Base-by-base conservation (phyloP, 345 rosid genomes). In the Gossypium bickii region DNA sequence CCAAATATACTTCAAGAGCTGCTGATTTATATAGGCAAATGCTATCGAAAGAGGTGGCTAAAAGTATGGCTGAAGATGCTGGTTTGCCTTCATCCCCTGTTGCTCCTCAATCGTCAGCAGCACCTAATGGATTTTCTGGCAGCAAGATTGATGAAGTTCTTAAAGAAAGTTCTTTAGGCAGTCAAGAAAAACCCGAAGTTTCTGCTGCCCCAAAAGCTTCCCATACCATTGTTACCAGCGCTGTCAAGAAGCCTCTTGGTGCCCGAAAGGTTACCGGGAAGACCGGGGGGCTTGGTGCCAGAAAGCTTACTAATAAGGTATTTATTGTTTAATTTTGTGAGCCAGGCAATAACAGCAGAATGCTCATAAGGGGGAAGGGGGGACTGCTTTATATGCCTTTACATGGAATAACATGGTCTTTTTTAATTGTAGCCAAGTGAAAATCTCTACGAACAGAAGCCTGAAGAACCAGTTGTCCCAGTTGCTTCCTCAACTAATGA, bases 1-100 rank as follows among this genome's bases (percentile, higher is more conserved):
- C 97, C n/a, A 91, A 95, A 87, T 95, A 91, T 82, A 95, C 94
- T 13, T 95, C 99, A 3, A 87, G 97, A 83, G 94, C 98, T 79
- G 97, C 99, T 53, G 98, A 91, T 48, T 83, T 90, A 62, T 95
- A 91, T 71, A 87, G 86, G 88, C 98, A 92, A 83, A 74, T 78
- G 62, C 96, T 94, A 63, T 75, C 94, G 2, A 95, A 91, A 82
- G 98, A 95, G 83, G 97, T 95, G 77, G 85, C 98, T 59, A 95
- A 93, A 89, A 84, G 89, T 69, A 87, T 81, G 78, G 87, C 88
- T 4, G 97, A 86, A 77, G 97, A 81, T 51, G 77, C 73, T 4
- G 85, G 79, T 66, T 66, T 80, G 78, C 93, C 92, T 74, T 88
- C 93, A 55, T 93, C 91, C 18, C 97, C 93, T 16, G 84, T 88